phyloP scores from a whole-genome alignment of 306 rosid species.

The Pyrus betulifolia region DNA sequence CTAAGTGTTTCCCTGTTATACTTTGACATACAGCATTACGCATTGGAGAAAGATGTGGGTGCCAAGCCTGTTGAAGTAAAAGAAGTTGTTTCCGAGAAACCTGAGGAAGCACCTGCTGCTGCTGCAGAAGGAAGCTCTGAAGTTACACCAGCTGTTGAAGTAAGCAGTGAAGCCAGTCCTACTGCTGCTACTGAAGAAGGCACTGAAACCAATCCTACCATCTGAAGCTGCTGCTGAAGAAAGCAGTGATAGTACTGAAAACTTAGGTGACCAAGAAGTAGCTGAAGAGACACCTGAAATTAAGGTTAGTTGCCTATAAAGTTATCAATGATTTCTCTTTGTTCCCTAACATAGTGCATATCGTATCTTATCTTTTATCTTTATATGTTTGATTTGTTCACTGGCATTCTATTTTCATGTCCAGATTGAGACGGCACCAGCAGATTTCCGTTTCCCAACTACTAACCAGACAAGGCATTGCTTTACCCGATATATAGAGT shows the following conservation, averaged over 20 bases:
- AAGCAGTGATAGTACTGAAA: slow-evolving; percentile 42
- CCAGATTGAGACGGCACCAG: slow-evolving; percentile 96
- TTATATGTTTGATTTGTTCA: neutral
- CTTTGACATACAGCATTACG: slow-evolving; percentile 53
- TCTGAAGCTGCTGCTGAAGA: slow-evolving; percentile 32
- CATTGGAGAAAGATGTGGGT: slow-evolving; percentile 40
- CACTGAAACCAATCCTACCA: slow-evolving; percentile 13
- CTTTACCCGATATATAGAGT: slow-evolving; percentile 86
- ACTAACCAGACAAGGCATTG: slow-evolving; percentile 98
- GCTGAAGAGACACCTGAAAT: slow-evolving; percentile 66
- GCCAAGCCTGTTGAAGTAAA: slow-evolving; percentile 51
- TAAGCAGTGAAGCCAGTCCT: slow-evolving; percentile 39
- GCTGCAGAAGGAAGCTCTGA: slow-evolving; percentile 25
- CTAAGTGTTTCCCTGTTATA: neutral
- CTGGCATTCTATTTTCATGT: slow-evolving; percentile 17
- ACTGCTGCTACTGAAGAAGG: slow-evolving; percentile 31
- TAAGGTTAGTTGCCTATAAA: slow-evolving; percentile 36
- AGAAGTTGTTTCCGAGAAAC: slow-evolving; percentile 37
- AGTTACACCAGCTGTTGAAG: slow-evolving; percentile 24
- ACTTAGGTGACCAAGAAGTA: slow-evolving; percentile 49
- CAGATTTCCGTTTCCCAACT: slow-evolving; percentile 92
- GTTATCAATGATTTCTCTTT: neutral
- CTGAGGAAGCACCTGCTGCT: slow-evolving; percentile 30
- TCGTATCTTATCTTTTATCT: neutral
- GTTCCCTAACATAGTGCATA: neutral